Conservation (phyloP, 2,329 filamentous ascomycete species). For the Cladosporium sp. region DNA sequence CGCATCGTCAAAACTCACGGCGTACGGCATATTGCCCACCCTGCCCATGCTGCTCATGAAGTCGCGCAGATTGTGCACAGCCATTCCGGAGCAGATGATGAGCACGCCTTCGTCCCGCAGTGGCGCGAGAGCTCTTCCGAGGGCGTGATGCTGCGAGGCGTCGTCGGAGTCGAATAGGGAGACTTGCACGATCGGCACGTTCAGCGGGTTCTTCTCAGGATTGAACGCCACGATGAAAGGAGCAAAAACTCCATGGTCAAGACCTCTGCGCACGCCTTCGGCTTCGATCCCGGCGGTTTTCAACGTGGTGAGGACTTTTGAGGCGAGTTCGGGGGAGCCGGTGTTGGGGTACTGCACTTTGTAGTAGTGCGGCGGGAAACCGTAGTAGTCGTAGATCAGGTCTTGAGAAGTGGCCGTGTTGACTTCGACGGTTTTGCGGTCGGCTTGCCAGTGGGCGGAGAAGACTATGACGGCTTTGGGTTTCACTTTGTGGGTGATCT, state of each 20-base stretch:
- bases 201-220: slow-evolving; percentile 34
- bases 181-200: slow-evolving; percentile 64
- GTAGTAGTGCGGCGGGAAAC: slow-evolving; percentile 67
- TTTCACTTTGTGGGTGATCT: slow-evolving; percentile 66
- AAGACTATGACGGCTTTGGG: slow-evolving; percentile 71
- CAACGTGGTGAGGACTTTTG: slow-evolving; percentile 54
- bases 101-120: slow-evolving; percentile 64
- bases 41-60: slow-evolving; percentile 22
- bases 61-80: slow-evolving; percentile 45
- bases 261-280: slow-evolving; percentile 57
- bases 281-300: slow-evolving; percentile 57
- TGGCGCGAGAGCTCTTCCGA: slow-evolving; percentile 62
- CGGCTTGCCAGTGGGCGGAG: slow-evolving; percentile 71
- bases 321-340: slow-evolving; percentile 58
- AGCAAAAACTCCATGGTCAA: slow-evolving; percentile 74
- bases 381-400: slow-evolving; percentile 71
- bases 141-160: slow-evolving; percentile 60
- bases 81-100: slow-evolving; percentile 70
- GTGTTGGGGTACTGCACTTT: slow-evolving; percentile 61
- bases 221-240: slow-evolving; percentile 58
- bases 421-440: slow-evolving; percentile 54
- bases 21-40: slow-evolving; percentile 29
- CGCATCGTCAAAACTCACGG: slow-evolving; percentile 31
- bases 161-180: slow-evolving; percentile 64
- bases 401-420: slow-evolving; percentile 62